These are phyloP conservation scores for Myochromella boudieri DNA, from an alignment of 768 basidiomycete species.

Conservation along the genomic window DNA sequence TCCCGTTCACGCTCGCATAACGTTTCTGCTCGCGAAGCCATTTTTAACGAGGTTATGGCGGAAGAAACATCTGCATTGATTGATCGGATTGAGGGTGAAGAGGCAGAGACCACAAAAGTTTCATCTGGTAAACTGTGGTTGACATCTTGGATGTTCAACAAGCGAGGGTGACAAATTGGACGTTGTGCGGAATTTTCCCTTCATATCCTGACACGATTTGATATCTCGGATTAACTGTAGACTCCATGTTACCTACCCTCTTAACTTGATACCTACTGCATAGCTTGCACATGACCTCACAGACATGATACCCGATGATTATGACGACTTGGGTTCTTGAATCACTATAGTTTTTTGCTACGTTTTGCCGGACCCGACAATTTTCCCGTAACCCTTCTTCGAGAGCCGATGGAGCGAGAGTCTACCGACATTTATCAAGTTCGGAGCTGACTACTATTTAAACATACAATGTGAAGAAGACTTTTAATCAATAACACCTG, in stretches of 20 bases:
- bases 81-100: constrained; percentile 54
- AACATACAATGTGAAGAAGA: neutral
- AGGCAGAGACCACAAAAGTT: constrained; percentile 46
- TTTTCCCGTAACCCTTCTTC: constrained; percentile 30
- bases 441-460: constrained; percentile 13
- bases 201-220: constrained; percentile 27
- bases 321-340: constrained; percentile 8
- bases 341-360: constrained; percentile 6
- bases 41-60: constrained; percentile 65
- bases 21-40: constrained; percentile 62
- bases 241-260: constrained; percentile 20
- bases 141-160: constrained; percentile 66
- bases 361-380: constrained; percentile 35
- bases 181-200: constrained; percentile 25
- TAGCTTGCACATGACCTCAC: constrained; percentile 23
- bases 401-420: constrained; percentile 25
- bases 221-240: constrained; percentile 41
- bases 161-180: constrained; percentile 24
- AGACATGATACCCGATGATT: constrained; percentile 18
- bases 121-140: constrained; percentile 55
- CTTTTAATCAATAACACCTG: neutral
- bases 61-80: constrained; percentile 63
- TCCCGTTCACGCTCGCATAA: constrained; percentile 32
- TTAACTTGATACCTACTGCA: constrained; percentile 20
- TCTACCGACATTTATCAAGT: constrained; percentile 31